Evolutionary conservation across 805 yeast species (phyloP).

Genomic region (Starmerella kuoi): DNA sequence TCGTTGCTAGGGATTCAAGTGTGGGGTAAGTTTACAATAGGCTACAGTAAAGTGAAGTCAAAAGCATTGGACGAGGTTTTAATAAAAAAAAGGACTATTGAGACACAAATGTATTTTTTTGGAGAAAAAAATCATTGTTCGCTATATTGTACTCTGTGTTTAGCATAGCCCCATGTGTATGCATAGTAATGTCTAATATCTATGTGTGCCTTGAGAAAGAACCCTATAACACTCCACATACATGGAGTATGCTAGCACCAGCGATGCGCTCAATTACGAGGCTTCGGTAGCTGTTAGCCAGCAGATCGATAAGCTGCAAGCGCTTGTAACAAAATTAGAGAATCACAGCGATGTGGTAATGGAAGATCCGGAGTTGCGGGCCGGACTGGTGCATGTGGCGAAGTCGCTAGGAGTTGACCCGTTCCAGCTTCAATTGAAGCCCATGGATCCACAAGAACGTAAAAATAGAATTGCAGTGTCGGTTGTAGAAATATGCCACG

Average conservation of each 20-base stretch:
- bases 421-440: conserved; percentile 32
- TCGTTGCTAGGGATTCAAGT: too few relatives aligned
- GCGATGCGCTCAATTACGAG: conserved; percentile 7
- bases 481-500: conserved; percentile 62
- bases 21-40: too few relatives aligned
- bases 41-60: too few relatives aligned
- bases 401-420: conserved; percentile 78
- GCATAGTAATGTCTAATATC: too few relatives aligned
- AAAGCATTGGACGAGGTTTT: too few relatives aligned
- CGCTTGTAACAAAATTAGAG: conserved; percentile 65
- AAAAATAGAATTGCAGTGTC: conserved; percentile 55
- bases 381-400: conserved; percentile 66
- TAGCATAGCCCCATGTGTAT: too few relatives aligned
- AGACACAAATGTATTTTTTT: too few relatives aligned
- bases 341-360: conserved; percentile 52
- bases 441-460: conserved; percentile 29
- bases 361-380: conserved; percentile 50
- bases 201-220: too few relatives aligned
- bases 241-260: not conserved
- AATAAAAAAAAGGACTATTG: too few relatives aligned
- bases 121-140: too few relatives aligned
- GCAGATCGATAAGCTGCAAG: conserved; percentile 66
- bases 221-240: too few relatives aligned
- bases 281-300: conserved; percentile 37
- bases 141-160: too few relatives aligned